A percentile compares a stretch with the other conserved stretches of the same genome.
These are phyloP conservation scores for Desmodesmus armatus DNA, from an alignment of 139 green algal genomes.

Conservation along the genomic window DNA sequence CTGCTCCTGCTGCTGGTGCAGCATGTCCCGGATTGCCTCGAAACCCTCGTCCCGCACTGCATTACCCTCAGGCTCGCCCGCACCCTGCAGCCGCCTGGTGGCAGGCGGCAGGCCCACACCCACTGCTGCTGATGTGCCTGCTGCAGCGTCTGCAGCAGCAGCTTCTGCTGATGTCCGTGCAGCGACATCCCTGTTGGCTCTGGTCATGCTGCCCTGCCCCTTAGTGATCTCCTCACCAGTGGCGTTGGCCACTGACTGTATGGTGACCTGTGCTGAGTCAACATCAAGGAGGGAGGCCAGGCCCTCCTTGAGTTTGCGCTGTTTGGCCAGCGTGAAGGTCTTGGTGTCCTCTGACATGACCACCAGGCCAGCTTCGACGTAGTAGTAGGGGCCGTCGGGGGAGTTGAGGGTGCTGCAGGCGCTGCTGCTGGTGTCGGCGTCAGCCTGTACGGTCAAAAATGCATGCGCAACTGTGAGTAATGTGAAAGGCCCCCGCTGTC, in stretches of 20 bases:
- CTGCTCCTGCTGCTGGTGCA: not conserved
- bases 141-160: not conserved
- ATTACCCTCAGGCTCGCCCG: no score
- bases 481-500: no score
- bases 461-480: not conserved
- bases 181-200: no score
- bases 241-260: not conserved
- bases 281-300: slow-evolving; percentile 39
- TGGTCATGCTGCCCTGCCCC: not conserved
- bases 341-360: slow-evolving; percentile 1
- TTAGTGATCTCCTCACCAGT: not conserved
- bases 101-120: not conserved
- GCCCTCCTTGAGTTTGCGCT: slow-evolving; percentile 46
- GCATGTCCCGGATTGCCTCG: no score
- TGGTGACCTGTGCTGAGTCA: slow-evolving; percentile 26
- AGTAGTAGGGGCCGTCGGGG: not conserved
- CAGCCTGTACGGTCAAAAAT: no score
- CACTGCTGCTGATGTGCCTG: slow-evolving; percentile 1
- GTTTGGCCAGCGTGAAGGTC: slow-evolving; percentile 38
- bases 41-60: no score
- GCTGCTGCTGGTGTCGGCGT: slow-evolving; percentile 8
- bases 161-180: not conserved
- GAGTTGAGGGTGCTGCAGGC: not conserved
- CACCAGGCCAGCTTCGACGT: slow-evolving; percentile 11
- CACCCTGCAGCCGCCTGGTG: slow-evolving; percentile 17